Evolutionary conservation across 192 early-diverging fungal species (phyloP).

Genomic region (Coemansia sp.): DNA sequence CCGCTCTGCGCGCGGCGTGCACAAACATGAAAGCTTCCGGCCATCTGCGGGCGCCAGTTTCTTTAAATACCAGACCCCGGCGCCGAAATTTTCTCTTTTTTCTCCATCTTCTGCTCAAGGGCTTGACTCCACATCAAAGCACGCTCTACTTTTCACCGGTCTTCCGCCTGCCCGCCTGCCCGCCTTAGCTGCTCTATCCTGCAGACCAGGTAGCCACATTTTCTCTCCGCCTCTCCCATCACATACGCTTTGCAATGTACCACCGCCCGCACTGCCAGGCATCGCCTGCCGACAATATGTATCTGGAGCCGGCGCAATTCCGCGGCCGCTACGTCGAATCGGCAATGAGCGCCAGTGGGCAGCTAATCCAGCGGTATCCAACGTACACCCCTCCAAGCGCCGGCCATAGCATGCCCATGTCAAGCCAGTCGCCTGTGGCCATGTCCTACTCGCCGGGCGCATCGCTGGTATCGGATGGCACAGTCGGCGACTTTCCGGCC

Average conservation of each 20-base stretch:
- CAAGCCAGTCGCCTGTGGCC: background rate
- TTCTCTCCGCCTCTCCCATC: no score
- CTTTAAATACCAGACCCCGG: background rate
- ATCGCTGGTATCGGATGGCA: slow-evolving; percentile 8
- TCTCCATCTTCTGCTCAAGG: background rate
- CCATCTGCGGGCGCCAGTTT: slow-evolving; percentile 1
- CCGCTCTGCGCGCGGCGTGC: background rate
- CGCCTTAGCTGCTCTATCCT: no score
- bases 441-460: slow-evolving; percentile 26
- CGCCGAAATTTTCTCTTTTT: background rate
- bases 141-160: background rate
- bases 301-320: slow-evolving; percentile 5
- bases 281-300: slow-evolving; percentile 11
- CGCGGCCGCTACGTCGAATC: background rate
- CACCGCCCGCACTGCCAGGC: slow-evolving; percentile 7
- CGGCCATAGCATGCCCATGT: background rate
- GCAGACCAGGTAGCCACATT: no score
- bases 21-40: slow-evolving; percentile 4
- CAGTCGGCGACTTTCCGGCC: background rate
- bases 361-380: background rate
- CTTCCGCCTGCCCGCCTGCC: no score
- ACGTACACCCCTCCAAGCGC: background rate
- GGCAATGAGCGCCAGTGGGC: background rate
- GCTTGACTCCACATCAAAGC: background rate
- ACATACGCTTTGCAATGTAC: slow-evolving; percentile 23